Evolutionary conservation across 257 asterid genomes (phyloP), one percentile per base, ranked within the genome.

Genomic region (Eustoma russellianum): DNA sequence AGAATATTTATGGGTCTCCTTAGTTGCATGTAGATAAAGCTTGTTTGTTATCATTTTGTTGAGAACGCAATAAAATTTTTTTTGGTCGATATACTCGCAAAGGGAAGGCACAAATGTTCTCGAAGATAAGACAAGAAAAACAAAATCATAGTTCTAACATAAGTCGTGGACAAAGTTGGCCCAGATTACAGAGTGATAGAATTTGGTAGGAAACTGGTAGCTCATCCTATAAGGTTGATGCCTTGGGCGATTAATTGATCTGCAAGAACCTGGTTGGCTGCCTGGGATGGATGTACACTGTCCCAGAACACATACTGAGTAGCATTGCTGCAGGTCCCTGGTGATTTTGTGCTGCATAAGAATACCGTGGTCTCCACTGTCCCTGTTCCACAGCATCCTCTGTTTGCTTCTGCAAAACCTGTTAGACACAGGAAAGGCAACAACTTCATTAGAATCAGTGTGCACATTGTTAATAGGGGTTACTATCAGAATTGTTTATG

Each of bases 361-460:
- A 92, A 50, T 0, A 67, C 28, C 0, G 97, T 88, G 40, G 91
- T 85, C 61, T 85, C 98, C 7, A 92, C 78, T 0, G 79, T 77
- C 18, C 98, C 97, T 11, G 98, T 85, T 30, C 97, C 94, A 14
- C 98, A 92, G 50, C 99, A 88, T 0, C 97, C 95, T 68, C 52
- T 88, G 0, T 67, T 64, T 13, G 95, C 90, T 59, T 92, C 98
- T 9, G 59, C 46, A 34, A 92, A 92, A 17, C 99, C 99, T 90
- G 33, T 44, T 68, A 59, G 30, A 30, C 15, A 91, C 52, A 17
- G 17, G 8, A 52, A 24, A 24, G 13, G 11, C 6, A n/a, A 17
- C 33, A 45, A n/a, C n/a, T 46, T 18, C 3, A 47, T 9, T 4
- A 9, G 9, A 41, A n/a, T 33, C 17, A 24, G 30, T n/a, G 11